Conservation (phyloP, 441 rosid genomes). For the Jatropha multifida region DNA sequence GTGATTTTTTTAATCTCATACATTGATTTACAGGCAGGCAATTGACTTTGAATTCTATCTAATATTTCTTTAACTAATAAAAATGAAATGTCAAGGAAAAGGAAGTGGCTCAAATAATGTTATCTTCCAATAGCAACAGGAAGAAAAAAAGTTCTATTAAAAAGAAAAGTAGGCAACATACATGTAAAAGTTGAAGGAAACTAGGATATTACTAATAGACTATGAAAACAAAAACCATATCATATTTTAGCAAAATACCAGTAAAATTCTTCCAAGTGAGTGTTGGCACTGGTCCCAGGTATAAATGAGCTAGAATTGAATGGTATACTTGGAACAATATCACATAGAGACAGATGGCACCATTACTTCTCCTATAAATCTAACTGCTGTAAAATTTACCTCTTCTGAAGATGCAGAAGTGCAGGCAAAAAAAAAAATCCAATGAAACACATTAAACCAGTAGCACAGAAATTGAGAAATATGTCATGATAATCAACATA, state of each 20-base stretch:
- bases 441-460: neutral
- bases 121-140: neutral
- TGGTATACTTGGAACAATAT: neutral
- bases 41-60: neutral
- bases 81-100: neutral
- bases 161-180: neutral
- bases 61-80: neutral
- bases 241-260: neutral
- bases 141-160: neutral
- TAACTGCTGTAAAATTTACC: neutral
- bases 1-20: neutral
- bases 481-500: neutral
- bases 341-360: neutral
- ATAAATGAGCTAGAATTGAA: too few relatives aligned
- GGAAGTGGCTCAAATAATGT: neutral
- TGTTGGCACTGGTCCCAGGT: neutral
- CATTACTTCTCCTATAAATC: constrained; percentile 1
- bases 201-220: neutral
- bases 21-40: neutral
- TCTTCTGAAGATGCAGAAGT: neutral
- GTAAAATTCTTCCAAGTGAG: neutral
- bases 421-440: neutral
- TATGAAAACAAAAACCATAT: neutral
- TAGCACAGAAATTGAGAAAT: neutral
- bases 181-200: neutral